phyloP scores from a whole-genome alignment of 2,329 filamentous ascomycete genomes.

The Verticillium longisporum region DNA sequence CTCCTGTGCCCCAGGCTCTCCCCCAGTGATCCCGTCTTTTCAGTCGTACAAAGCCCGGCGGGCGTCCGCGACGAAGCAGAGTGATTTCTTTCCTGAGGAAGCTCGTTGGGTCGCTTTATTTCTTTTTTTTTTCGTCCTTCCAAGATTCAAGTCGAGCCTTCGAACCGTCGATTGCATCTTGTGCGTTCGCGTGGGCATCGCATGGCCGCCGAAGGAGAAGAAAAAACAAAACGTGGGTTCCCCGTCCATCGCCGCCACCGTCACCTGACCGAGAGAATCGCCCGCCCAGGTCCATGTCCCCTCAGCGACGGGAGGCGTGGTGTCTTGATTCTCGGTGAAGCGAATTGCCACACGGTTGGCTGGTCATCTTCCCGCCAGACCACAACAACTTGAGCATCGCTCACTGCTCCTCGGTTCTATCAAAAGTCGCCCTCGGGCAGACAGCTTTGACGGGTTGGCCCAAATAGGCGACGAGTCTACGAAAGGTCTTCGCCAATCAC shows the following conservation, averaged over 20 bases:
- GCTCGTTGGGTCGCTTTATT: too few species aligned
- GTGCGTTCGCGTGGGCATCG: neutral
- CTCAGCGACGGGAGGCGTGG: too few species aligned
- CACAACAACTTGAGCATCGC: neutral
- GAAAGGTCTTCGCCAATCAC: neutral
- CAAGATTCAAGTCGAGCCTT: too few species aligned
- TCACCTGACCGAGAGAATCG: too few species aligned
- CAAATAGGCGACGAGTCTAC: neutral
- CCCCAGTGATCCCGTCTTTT: neutral
- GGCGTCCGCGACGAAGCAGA: neutral
- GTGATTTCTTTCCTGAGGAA: neutral
- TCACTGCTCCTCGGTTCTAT: neutral
- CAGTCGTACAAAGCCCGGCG: neutral
- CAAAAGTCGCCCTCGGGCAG: neutral
- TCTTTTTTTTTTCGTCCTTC: too few species aligned
- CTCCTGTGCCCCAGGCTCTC: neutral
- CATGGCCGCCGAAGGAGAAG: neutral
- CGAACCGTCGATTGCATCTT: too few species aligned
- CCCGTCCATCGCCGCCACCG: too few species aligned
- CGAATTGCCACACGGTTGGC: neutral
- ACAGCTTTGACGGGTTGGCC: too few species aligned
- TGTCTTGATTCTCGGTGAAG: neutral
- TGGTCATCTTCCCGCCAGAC: neutral
- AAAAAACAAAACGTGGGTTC: too few species aligned
- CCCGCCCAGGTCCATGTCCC: too few species aligned